Base-by-base conservation (phyloP, 2,329 filamentous ascomycete genomes). In the Microcyclospora tardicrescens region DNA sequence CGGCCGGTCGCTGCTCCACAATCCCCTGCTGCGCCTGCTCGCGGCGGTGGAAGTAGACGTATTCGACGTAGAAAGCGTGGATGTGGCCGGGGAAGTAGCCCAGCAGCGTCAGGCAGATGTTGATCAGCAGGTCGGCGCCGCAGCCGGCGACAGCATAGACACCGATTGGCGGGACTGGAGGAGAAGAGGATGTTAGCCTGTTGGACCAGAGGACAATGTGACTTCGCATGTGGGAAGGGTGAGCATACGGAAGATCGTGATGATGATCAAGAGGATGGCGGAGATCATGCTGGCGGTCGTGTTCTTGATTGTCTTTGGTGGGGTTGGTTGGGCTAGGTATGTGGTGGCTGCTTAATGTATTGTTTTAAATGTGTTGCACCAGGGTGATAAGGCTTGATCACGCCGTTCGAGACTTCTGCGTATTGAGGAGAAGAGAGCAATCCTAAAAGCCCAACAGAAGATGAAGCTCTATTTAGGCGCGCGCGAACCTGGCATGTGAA, bases 31-130 rank as follows among this genome's bases (percentile, higher is more conserved):
- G 62, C 2, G 71, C 69, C 56, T 78, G 72, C 49, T 84, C 77
- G 38, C 70, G 72, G 30, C 80, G 79, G 52, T 84, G 75, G 60
- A 80, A 89, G 65, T 87, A 93, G 45, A 93, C 68, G 58, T 86
- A 93, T 61, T 86, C 77, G 44, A 85, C 49, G 58, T 87, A 91
- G 60, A 87, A 86, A 33, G 82, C 82, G 37, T 59, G 63, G 38
- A 89, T 73, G 49, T 85, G 79, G 6, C 83, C 84, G 0, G 84
- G 84, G 36, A 91, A 61, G 58, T 79, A 83, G 33, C 64, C 66
- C 1, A 70, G 59, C 13, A 66, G 34, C 1, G 66, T 69, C 10
- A 69, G 57, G n/a, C 55, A 50, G 48, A 50, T 51, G 44, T 50
- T 49, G 53, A 69, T 67, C 33, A 67, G 51, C 1, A 69, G 49